Evolutionary conservation across 1,284 basidiomycete species (phyloP).

Genomic region (Fomitopsis pinicola): DNA sequence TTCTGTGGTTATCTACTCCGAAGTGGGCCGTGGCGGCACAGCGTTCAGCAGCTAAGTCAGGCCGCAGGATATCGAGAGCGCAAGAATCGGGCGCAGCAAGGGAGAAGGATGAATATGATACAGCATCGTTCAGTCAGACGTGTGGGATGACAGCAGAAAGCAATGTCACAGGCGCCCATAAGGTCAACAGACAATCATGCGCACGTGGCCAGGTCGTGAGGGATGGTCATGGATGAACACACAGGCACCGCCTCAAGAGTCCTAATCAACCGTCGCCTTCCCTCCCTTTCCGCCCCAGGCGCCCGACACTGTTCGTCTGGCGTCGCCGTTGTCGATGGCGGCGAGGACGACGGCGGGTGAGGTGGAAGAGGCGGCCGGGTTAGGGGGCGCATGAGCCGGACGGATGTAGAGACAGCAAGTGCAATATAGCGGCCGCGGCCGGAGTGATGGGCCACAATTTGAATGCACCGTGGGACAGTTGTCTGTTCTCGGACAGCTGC

Average conservation of each 20-base stretch:
- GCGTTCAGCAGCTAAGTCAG: not conserved
- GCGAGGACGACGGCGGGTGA: not conserved
- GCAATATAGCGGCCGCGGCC: constrained; percentile 22
- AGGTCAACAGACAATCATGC: constrained; percentile 14
- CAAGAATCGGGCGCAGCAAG: not conserved
- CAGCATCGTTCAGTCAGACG: not conserved
- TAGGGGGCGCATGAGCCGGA: not conserved
- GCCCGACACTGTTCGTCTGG: not conserved
- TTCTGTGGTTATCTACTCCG: not conserved
- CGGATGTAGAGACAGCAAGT: constrained; percentile 13
- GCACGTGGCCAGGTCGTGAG: constrained; percentile 13
- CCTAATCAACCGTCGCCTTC: constrained; percentile 11
- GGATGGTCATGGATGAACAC: constrained; percentile 20
- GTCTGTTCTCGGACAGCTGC: constrained; percentile 26
- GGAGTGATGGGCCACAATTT: constrained; percentile 19
- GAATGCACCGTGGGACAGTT: constrained; percentile 30
- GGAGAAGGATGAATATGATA: not conserved
- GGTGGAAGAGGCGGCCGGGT: not conserved
- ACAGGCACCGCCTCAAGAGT: constrained; percentile 23
- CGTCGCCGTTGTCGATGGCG: not conserved
- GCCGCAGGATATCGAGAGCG: not conserved
- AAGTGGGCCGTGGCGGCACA: not conserved
- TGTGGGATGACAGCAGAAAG: not conserved
- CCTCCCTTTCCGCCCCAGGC: constrained; percentile 6
- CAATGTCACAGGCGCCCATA: constrained; percentile 24